Conservation (phyloP, 2,329 filamentous ascomycete genomes). For the Huntiella abstrusa region DNA sequence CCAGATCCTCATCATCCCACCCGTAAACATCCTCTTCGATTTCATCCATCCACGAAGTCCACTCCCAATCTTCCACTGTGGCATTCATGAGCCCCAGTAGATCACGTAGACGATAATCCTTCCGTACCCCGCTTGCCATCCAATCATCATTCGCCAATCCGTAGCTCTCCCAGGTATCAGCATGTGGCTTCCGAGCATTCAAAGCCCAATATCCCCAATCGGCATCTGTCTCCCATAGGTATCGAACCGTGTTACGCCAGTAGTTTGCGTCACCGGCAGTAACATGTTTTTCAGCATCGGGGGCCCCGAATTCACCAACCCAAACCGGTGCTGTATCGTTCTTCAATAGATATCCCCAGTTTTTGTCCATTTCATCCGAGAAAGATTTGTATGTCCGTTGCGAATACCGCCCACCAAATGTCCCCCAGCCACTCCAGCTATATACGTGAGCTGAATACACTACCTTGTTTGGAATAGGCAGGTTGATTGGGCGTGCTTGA, state of each 20-base stretch:
- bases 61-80: slow-evolving; percentile 7
- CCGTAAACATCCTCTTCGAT: not conserved
- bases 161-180: slow-evolving; percentile 39
- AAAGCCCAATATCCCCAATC: slow-evolving; percentile 55
- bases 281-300: slow-evolving; percentile 17
- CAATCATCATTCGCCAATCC: slow-evolving; percentile 44
- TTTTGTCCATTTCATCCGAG: slow-evolving; percentile 38
- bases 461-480: slow-evolving; percentile 34
- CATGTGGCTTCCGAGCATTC: slow-evolving; percentile 44
- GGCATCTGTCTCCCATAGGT: slow-evolving; percentile 36
- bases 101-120: slow-evolving; percentile 44
- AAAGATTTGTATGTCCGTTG: slow-evolving; percentile 45
- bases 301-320: slow-evolving; percentile 49
- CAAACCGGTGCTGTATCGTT: slow-evolving; percentile 35
- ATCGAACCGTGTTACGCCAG: slow-evolving; percentile 44
- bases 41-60: not conserved
- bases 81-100: slow-evolving; percentile 34
- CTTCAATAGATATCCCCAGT: slow-evolving; percentile 45
- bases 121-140: slow-evolving; percentile 31
- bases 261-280: slow-evolving; percentile 39
- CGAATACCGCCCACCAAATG: slow-evolving; percentile 37
- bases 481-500: slow-evolving; percentile 32
- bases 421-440: slow-evolving; percentile 52
- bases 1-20: not conserved
- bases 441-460: slow-evolving; percentile 55